These are phyloP conservation scores for Lachancea sp. DNA, from an alignment of 805 yeast species.

Conservation along the genomic window DNA sequence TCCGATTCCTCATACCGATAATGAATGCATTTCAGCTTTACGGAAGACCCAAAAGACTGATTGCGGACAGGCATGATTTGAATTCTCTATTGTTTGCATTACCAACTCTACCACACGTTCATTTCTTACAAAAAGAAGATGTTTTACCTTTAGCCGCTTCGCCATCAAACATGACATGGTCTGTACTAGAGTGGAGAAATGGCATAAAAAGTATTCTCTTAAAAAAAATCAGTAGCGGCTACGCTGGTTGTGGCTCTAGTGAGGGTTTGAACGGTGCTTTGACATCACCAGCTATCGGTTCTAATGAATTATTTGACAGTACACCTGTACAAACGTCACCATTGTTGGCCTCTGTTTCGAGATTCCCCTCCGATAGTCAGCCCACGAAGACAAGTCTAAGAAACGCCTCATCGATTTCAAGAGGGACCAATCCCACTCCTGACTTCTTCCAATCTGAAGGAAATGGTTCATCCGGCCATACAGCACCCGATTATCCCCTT, in stretches of 20 bases:
- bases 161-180: constrained; percentile 44
- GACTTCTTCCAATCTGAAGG: background rate
- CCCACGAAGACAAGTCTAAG: constrained; percentile 5
- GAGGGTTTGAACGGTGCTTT: constrained; percentile 58
- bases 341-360: constrained; percentile 19
- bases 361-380: constrained; percentile 11
- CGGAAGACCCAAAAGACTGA: constrained; percentile 64
- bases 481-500: background rate
- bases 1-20: constrained; percentile 60
- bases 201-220: constrained; percentile 51
- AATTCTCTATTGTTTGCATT: constrained; percentile 60
- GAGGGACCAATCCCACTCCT: too few species aligned
- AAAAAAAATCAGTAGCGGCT: constrained; percentile 51
- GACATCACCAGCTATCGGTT: constrained; percentile 40
- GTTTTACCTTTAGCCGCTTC: constrained; percentile 37
- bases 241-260: constrained; percentile 70
- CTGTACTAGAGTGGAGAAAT: constrained; percentile 51
- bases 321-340: constrained; percentile 9
- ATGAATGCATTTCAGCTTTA: constrained; percentile 65
- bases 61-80: constrained; percentile 49
- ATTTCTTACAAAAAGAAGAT: constrained; percentile 57
- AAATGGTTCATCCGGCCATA: background rate
- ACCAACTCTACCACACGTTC: constrained; percentile 66
- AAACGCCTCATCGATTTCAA: constrained; percentile 1
- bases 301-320: constrained; percentile 31